Conservation (phyloP, 1,139 yeast genomes). For the Candida mesenterica region DNA sequence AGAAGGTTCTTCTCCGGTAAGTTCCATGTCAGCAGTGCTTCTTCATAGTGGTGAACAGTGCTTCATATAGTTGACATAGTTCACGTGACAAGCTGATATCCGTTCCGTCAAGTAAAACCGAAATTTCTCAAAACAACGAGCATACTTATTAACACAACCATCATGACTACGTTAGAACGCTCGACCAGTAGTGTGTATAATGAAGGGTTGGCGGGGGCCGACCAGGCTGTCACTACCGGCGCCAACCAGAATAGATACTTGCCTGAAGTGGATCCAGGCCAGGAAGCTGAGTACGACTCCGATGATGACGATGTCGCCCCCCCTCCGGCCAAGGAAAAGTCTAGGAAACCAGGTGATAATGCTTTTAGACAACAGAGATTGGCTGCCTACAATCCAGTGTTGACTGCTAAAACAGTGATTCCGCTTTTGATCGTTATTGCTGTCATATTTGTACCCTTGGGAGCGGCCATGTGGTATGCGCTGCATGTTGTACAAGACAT, state of each 20-base stretch:
- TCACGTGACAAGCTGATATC: too few species aligned
- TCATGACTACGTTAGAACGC: conserved; percentile 5
- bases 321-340: conserved; percentile 29
- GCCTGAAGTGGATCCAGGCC: background rate
- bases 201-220: conserved; percentile 1
- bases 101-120: conserved; percentile 1
- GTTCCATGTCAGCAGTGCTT: too few species aligned
- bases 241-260: background rate
- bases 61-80: too few species aligned
- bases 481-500: conserved; percentile 76
- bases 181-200: conserved; percentile 7
- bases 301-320: conserved; percentile 23
- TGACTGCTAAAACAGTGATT: conserved; percentile 86
- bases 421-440: conserved; percentile 78
- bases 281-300: conserved; percentile 31
- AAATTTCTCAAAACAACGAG: too few species aligned
- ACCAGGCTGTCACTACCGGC: background rate
- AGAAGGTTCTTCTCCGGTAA: too few species aligned
- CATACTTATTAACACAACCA: too few species aligned
- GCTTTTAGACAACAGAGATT: conserved; percentile 67
- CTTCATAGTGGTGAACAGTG: too few species aligned
- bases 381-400: conserved; percentile 66
- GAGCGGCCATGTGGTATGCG: conserved; percentile 87
- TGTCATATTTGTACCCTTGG: conserved; percentile 83
- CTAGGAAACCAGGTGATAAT: conserved; percentile 56